Conservation (phyloP, 1,139 yeast genomes). For the Casaregolazyma suthepensis region DNA sequence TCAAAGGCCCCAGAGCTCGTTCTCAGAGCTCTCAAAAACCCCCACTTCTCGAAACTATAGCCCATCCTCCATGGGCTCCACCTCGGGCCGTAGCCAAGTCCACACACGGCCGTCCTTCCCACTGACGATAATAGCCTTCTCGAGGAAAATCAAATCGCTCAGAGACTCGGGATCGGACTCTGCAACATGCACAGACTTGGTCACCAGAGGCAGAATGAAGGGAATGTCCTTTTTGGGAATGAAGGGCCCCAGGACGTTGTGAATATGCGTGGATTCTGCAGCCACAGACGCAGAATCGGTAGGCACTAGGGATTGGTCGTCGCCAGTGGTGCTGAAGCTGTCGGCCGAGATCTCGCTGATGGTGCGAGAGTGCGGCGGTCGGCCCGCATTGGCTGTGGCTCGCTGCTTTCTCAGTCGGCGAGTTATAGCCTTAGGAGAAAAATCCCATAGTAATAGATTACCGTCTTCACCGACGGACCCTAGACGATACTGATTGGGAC, state of each 20-base stretch:
- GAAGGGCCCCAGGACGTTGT: slow-evolving; percentile 24
- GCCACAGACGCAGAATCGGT: slow-evolving; percentile 6
- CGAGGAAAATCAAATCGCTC: slow-evolving; percentile 26
- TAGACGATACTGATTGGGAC: slow-evolving; percentile 44
- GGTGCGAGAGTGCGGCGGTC: slow-evolving; percentile 3
- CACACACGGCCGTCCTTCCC: slow-evolving; percentile 31
- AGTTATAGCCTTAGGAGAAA: slow-evolving; percentile 52
- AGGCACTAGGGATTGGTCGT: slow-evolving; percentile 3
- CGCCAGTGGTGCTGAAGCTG: not conserved
- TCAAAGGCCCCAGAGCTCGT: too few relatives aligned
- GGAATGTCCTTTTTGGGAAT: slow-evolving; percentile 26
- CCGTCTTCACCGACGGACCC: slow-evolving; percentile 72
- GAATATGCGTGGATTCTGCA: not conserved
- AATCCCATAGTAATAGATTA: slow-evolving; percentile 63
- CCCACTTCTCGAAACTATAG: too few relatives aligned
- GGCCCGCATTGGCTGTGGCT: slow-evolving; percentile 5
- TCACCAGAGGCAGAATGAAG: slow-evolving; percentile 26
- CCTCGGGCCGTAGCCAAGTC: slow-evolving; percentile 41
- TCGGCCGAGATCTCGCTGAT: not conserved
- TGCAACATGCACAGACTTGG: slow-evolving; percentile 19
- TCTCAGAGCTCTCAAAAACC: too few relatives aligned
- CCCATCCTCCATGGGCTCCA: not conserved
- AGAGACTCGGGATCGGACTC: slow-evolving; percentile 26
- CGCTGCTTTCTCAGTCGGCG: slow-evolving; percentile 10
- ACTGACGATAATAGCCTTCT: slow-evolving; percentile 21